These are phyloP conservation scores for Exophiala spinifera DNA, from an alignment of 2,329 filamentous ascomycete genomes.

Conservation along the genomic window DNA sequence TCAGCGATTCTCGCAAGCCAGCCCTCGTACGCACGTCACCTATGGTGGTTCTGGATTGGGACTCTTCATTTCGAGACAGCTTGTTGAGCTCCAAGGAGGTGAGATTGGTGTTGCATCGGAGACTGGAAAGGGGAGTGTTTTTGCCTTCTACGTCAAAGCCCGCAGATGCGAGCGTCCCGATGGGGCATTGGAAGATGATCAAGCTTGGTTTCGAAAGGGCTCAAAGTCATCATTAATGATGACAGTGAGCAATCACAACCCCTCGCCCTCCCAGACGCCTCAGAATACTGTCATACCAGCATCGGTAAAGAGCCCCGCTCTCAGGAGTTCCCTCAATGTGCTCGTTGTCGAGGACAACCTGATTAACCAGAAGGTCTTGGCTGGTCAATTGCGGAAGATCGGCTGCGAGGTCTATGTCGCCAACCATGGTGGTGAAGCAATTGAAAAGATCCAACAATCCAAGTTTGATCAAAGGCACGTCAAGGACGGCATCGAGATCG, in stretches of 20 bases:
- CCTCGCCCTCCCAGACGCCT: neutral
- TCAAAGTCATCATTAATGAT: conserved; percentile 8
- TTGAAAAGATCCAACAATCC: conserved; percentile 64
- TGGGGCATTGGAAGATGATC: conserved; percentile 9
- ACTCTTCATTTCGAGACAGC: conserved; percentile 71
- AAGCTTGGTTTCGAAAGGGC: conserved; percentile 10
- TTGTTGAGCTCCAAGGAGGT: conserved; percentile 78
- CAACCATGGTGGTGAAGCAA: conserved; percentile 42
- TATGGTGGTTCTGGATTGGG: conserved; percentile 78
- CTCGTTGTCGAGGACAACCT: conserved; percentile 46
- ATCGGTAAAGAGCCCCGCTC: neutral
- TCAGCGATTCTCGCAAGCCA: conserved; percentile 75
- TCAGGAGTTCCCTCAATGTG: conserved; percentile 24
- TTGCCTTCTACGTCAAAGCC: conserved; percentile 58
- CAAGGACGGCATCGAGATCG: conserved; percentile 38
- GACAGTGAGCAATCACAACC: conserved; percentile 2
- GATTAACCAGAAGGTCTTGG: conserved; percentile 42
- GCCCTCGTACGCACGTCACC: conserved; percentile 70
- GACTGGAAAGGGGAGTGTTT: conserved; percentile 55
- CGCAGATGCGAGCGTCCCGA: conserved; percentile 21
- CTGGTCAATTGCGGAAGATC: conserved; percentile 36
- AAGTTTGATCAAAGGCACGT: conserved; percentile 55
- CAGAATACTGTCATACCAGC: neutral
- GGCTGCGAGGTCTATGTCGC: conserved; percentile 38
- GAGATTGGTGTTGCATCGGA: conserved; percentile 68